These are phyloP conservation scores for Candida taoyuanica DNA, from an alignment of 805 yeast species.

Conservation along the genomic window DNA sequence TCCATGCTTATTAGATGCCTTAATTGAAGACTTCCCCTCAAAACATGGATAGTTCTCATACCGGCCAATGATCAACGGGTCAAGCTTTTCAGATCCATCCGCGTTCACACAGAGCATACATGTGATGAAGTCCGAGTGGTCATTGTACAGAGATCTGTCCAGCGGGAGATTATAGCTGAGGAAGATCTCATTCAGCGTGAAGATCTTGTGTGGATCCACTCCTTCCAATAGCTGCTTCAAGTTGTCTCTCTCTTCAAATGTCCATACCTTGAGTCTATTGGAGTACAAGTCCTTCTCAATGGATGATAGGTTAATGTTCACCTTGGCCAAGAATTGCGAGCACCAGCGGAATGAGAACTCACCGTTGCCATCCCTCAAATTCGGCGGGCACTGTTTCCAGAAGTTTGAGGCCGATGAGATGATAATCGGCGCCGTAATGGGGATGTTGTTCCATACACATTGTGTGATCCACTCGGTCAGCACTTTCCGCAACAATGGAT, in stretches of 20 bases:
- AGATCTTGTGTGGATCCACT: constrained; percentile 48
- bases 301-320: constrained; percentile 48
- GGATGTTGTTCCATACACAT: constrained; percentile 61
- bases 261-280: constrained; percentile 53
- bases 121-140: constrained; percentile 40
- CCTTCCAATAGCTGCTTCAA: constrained; percentile 42
- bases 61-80: constrained; percentile 58
- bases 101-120: constrained; percentile 60
- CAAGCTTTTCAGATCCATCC: constrained; percentile 58
- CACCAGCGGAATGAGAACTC: constrained; percentile 65
- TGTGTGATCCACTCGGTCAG: constrained; percentile 68
- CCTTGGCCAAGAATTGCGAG: constrained; percentile 35
- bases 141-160: constrained; percentile 48
- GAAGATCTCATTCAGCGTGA: constrained; percentile 57
- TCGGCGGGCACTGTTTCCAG: constrained; percentile 55
- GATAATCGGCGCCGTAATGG: constrained; percentile 58
- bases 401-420: constrained; percentile 60
- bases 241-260: constrained; percentile 49
- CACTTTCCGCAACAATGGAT: constrained; percentile 53
- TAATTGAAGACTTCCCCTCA: constrained; percentile 35
- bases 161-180: constrained; percentile 55
- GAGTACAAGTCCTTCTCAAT: constrained; percentile 38
- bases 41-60: constrained; percentile 44
- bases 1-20: constrained; percentile 46
- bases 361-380: constrained; percentile 57